Evolutionary conservation across 1,284 basidiomycete genomes (phyloP).

Genomic region (Cryptococcus sp.): DNA sequence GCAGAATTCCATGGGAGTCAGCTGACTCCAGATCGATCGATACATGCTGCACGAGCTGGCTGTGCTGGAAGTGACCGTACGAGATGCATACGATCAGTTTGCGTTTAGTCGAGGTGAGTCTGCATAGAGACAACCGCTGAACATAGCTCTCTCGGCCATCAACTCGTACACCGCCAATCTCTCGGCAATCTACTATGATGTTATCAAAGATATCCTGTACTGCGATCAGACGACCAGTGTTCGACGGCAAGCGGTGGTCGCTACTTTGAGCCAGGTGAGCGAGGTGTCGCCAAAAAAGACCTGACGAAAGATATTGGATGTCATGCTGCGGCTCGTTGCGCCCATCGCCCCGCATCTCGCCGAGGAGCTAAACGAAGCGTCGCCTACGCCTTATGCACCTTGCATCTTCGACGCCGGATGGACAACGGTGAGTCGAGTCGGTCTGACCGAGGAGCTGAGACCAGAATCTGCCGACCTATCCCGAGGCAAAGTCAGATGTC

Average conservation of each 20-base stretch:
- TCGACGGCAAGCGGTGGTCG: slow-evolving; percentile 61
- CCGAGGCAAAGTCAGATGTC: neutral
- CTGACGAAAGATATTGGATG: slow-evolving; percentile 57
- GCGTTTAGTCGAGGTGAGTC: slow-evolving; percentile 76
- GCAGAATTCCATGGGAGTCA: neutral
- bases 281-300: slow-evolving; percentile 40
- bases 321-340: slow-evolving; percentile 68
- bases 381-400: neutral
- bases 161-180: slow-evolving; percentile 51
- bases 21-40: slow-evolving; percentile 59
- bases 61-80: slow-evolving; percentile 60
- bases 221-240: slow-evolving; percentile 56
- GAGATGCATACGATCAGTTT: slow-evolving; percentile 65
- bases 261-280: slow-evolving; percentile 68
- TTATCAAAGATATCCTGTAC: slow-evolving; percentile 87
- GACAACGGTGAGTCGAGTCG: slow-evolving; percentile 22
- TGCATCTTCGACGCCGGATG: slow-evolving; percentile 51
- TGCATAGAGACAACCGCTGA: slow-evolving; percentile 61
- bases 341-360: slow-evolving; percentile 88
- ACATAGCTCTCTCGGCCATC: slow-evolving; percentile 49
- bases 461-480: neutral
- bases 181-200: slow-evolving; percentile 71
- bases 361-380: slow-evolving; percentile 72
- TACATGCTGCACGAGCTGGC: slow-evolving; percentile 82
- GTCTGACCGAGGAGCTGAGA: too few species aligned